Percentiles rank a stretch among this genome's conserved stretches.
phyloP scores from a whole-genome alignment of 176 grass and related monocot species.

The Rhynchospora breviuscula region DNA sequence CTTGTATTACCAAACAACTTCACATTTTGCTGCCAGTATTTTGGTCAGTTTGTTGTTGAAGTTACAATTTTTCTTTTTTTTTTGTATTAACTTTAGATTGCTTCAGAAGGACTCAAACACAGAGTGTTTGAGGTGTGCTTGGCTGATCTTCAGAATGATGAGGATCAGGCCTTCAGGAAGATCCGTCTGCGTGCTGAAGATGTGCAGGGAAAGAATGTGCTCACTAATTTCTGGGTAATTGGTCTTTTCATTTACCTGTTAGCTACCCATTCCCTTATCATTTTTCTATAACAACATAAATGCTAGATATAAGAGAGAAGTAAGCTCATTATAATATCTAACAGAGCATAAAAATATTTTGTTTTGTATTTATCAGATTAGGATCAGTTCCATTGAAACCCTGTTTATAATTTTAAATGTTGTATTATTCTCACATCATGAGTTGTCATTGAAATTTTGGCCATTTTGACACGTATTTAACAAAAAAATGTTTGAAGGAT shows the following conservation, averaged over 20 bases:
- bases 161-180: slow-evolving; percentile 71
- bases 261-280: too few relatives aligned
- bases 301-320: background rate
- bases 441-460: background rate
- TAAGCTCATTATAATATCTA: background rate
- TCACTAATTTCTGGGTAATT: slow-evolving; percentile 76
- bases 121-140: slow-evolving; percentile 72
- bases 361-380: background rate
- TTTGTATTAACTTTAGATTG: slow-evolving; percentile 36
- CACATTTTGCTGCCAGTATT: background rate
- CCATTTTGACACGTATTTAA: background rate
- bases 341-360: background rate
- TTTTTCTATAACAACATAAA: background rate
- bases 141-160: slow-evolving; percentile 67
- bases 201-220: slow-evolving; percentile 64
- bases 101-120: slow-evolving; percentile 75
- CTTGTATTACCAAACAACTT: background rate
- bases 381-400: background rate
- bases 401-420: background rate
- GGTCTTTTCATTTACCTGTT: background rate
- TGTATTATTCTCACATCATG: background rate
- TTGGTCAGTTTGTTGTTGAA: background rate
- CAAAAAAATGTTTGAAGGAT: background rate
- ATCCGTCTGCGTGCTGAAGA: slow-evolving; percentile 73
- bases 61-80: background rate